Base-by-base conservation (phyloP, 495 filamentous ascomycete species). In the Parathielavia hyrcaniae region DNA sequence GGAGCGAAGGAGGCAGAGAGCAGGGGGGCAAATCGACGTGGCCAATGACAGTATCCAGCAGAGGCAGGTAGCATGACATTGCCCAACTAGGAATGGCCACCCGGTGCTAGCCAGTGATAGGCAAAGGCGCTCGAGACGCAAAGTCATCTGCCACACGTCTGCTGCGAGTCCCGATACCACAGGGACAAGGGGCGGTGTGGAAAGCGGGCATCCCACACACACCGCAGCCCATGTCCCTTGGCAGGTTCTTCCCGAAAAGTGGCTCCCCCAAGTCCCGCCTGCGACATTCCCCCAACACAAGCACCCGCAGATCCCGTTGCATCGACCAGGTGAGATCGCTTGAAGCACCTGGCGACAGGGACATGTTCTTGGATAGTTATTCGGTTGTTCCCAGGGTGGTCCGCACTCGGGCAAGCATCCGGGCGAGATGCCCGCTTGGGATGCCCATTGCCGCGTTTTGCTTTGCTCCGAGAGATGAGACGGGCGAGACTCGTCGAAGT, bases 21-120 rank as follows among this genome's bases (percentile, higher is more conserved):
- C 32, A 61, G 68, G 66, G 64, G 68, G 64, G 65, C 70, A 74
- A 75, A 66, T 76, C 75, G 73, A 75, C 72, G 54, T 70, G 71
- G 59, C 76, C 76, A 79, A 78, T 78, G 66, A 66, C 62, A 60
- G 64, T 58, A 51, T 20, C 23, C 34, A 36, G 58, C 26, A 47
- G 50, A 60, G 62, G 68, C 65, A 61, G 71, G 66, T 65, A 69
- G 46, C 67, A 71, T 60, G 44, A 61, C 62, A 50, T 59, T 72
- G 69, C 73, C 76, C 64, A 73, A 78, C 67, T 47, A 71, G 75
- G 65, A 71, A 68, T 70, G 64, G 69, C 65, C 58, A 61, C 58
- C 73, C 74, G 74, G 70, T 59, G 65, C 70, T 73, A 75, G 64
- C 70, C 73, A 74, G 64, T 69, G 63, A 69, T 54, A 47, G 60